Evolutionary conservation across 345 rosid species (phyloP), one percentile per base, ranked within the genome.

Genomic region (Turnera subulata): DNA sequence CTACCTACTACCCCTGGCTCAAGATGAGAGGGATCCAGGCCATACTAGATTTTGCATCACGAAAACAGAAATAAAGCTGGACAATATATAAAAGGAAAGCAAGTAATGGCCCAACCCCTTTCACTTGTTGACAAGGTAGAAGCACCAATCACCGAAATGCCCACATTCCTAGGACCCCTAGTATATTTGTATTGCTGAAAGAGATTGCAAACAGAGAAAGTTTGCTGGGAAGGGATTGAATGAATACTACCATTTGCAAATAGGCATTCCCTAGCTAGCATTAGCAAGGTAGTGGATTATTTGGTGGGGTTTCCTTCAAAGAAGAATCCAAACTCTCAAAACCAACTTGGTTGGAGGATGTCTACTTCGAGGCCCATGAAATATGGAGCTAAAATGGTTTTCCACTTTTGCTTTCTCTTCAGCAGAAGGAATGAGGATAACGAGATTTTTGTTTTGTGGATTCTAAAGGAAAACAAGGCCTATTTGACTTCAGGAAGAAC

Each of bases 131-230:
- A 66, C 51, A 44, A 56, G 69, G 42, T 29, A 55, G 38, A 63
- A 49, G 6, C 38, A 42, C 45, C 12, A 13, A 8, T 68, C 63
- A 62, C 77, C 46, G 47, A 62, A 51, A 65, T 26, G 51, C 47
- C 63, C 68, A 64, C 60, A 61, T 71, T 73, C 70, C 67, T 68
- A 61, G 52, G 46, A 37, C 44, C 26, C 70, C 64, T 65, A 62
- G 35, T 29, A 29, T 29, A 8, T 8, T n/a, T 54, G 11, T 26
- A 45, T 64, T 35, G 67, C 44, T 54, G 57, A 51, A 70, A 63
- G 56, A 70, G 35, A 39, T 65, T 57, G 58, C 58, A 52, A 63
- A 77, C 71, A 29, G 67, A 73, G 78, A 57, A 73, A 70, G 72
- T 21, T 40, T 47, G 39, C 11, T 25, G 26, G 52, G 32, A n/a